phyloP scores from a whole-genome alignment of 805 yeast genomes.

The Saturnispora zaruensis region DNA sequence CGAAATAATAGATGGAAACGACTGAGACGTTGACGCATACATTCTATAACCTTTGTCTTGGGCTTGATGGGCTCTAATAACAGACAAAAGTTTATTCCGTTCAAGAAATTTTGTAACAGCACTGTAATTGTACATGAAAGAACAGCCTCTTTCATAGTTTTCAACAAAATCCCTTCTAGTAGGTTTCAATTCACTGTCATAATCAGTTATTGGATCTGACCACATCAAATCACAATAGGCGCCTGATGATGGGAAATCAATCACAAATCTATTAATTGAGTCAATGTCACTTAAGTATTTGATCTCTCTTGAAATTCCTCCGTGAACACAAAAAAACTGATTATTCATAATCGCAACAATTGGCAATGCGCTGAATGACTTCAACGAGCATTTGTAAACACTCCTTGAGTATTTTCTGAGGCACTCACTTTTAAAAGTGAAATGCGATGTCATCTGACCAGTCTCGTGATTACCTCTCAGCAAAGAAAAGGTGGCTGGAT shows the following conservation, averaged over 20 bases:
- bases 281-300: conserved; percentile 59
- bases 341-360: conserved; percentile 89
- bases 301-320: conserved; percentile 87
- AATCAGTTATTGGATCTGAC: conserved; percentile 93
- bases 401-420: conserved; percentile 62
- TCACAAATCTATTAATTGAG: conserved; percentile 69
- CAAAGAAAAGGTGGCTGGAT: conserved; percentile 67
- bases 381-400: conserved; percentile 65
- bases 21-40: conserved; percentile 80
- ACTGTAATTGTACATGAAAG: conserved; percentile 77
- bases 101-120: conserved; percentile 77
- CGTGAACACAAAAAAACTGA: conserved; percentile 94
- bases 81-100: conserved; percentile 67
- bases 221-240: conserved; percentile 90
- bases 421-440: conserved; percentile 88
- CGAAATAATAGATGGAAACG: conserved; percentile 84
- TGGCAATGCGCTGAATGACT: conserved; percentile 80
- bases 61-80: conserved; percentile 94
- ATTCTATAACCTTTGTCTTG: conserved; percentile 96
- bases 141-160: conserved; percentile 78
- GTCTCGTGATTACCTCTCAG: conserved; percentile 95
- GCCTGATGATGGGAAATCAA: conserved; percentile 83
- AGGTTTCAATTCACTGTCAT: conserved; percentile 40
- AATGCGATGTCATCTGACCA: conserved; percentile 84
- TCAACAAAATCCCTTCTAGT: conserved; percentile 42